Evolutionary conservation across 1,284 basidiomycete species (phyloP).

Genomic region (Termitomyces sp.): DNA sequence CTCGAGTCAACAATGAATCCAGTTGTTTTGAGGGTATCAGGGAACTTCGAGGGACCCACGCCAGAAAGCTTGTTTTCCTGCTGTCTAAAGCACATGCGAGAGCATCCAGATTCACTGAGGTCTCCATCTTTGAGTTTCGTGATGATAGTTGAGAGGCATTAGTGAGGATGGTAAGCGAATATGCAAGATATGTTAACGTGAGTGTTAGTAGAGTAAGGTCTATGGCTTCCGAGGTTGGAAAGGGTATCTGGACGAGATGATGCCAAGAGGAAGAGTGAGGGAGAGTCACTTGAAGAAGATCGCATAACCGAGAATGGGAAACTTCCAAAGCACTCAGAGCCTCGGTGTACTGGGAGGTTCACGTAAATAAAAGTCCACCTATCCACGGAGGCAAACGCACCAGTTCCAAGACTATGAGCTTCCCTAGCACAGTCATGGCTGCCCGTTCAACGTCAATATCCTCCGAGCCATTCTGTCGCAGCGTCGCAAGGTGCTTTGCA

Average conservation of each 20-base stretch:
- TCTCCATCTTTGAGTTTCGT: slow-evolving; percentile 17
- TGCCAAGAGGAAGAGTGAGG: slow-evolving; percentile 15
- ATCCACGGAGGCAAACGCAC: slow-evolving; percentile 34
- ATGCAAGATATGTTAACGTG: slow-evolving; percentile 53
- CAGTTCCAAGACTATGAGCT: slow-evolving; percentile 61
- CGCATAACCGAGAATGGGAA: slow-evolving; percentile 41
- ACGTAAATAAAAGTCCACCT: slow-evolving; percentile 2
- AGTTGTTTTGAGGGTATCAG: slow-evolving; percentile 46
- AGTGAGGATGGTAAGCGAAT: slow-evolving; percentile 41
- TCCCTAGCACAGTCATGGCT: slow-evolving; percentile 58
- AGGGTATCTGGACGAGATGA: slow-evolving; percentile 43
- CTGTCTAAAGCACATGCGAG: slow-evolving; percentile 32
- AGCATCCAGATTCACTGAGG: slow-evolving; percentile 21
- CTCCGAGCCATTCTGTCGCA: slow-evolving; percentile 42
- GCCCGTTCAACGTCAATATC: slow-evolving; percentile 70
- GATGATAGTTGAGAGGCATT: slow-evolving; percentile 22
- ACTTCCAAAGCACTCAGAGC: slow-evolving; percentile 42
- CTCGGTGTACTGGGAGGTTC: slow-evolving; percentile 41
- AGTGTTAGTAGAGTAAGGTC: slow-evolving; percentile 46
- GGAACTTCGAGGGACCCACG: slow-evolving; percentile 47
- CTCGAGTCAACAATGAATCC: slow-evolving; percentile 53
- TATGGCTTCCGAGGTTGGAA: slow-evolving; percentile 27
- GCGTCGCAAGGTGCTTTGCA: slow-evolving; percentile 36
- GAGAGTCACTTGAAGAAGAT: slow-evolving; percentile 22
- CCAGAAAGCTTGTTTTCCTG: slow-evolving; percentile 36